phyloP scores from a whole-genome alignment of 1,284 basidiomycete species.

The Cutaneotrichosporon sp. region DNA sequence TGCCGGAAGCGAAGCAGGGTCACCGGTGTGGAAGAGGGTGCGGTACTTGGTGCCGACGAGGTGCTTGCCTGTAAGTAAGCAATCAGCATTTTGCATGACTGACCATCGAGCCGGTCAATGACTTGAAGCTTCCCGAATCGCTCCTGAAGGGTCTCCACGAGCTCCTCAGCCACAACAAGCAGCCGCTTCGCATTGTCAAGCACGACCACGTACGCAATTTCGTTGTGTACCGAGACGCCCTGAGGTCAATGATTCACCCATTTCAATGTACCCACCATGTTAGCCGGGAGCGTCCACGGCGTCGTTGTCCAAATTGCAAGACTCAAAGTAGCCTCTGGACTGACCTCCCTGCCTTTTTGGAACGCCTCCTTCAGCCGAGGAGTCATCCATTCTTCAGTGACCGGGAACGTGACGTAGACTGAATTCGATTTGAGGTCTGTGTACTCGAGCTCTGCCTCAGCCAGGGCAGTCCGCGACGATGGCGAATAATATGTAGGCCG shows the following conservation, averaged over 20 bases:
- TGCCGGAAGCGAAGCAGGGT: conserved; percentile 57
- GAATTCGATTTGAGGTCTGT: conserved; percentile 85
- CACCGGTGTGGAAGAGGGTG: conserved; percentile 63
- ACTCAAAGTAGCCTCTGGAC: conserved; percentile 49
- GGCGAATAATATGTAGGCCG: conserved; percentile 96
- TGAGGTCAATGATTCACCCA: conserved; percentile 45
- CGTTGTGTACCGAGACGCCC: conserved; percentile 81
- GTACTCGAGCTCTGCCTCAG: conserved; percentile 92
- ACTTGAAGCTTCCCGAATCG: conserved; percentile 60
- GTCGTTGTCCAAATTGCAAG: conserved; percentile 98
- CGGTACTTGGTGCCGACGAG: conserved; percentile 68
- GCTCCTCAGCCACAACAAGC: conserved; percentile 69
- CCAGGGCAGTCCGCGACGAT: conserved; percentile 87
- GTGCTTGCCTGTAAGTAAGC: conserved; percentile 58
- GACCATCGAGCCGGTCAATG: conserved; percentile 60
- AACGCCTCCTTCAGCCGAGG: conserved; percentile 32
- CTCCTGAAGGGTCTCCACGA: conserved; percentile 59
- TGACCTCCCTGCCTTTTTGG: conserved; percentile 15
- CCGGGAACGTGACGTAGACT: conserved; percentile 77
- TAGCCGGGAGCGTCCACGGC: conserved; percentile 93
- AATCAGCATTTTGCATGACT: background rate
- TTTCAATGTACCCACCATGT: conserved; percentile 78
- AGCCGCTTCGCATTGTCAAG: conserved; percentile 51
- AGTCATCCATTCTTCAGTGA: conserved; percentile 52
- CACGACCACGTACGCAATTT: conserved; percentile 70